These are phyloP conservation scores for Trametes hirsuta DNA, from an alignment of 1,284 basidiomycete species.

Conservation along the genomic window DNA sequence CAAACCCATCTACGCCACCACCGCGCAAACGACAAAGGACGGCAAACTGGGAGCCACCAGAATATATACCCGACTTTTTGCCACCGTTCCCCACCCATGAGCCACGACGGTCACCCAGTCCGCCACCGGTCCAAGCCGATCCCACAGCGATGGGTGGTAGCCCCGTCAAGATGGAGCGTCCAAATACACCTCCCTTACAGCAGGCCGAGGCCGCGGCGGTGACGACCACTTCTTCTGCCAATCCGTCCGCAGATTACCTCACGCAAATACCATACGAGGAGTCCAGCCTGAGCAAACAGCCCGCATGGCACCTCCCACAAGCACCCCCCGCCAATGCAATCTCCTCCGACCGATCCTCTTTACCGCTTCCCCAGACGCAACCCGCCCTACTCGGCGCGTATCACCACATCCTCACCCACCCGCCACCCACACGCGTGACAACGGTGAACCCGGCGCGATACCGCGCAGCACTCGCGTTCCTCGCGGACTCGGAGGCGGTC, in stretches of 20 bases:
- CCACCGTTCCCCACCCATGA: constrained; percentile 63
- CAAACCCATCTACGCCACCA: constrained; percentile 53
- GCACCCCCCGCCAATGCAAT: constrained; percentile 29
- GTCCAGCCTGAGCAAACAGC: constrained; percentile 61
- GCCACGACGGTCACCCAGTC: constrained; percentile 34
- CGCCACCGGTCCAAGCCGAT: constrained; percentile 33
- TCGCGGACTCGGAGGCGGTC: constrained; percentile 55
- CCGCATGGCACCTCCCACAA: constrained; percentile 69
- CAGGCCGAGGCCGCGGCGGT: constrained; percentile 42
- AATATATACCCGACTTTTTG: constrained; percentile 65
- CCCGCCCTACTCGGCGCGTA: constrained; percentile 68
- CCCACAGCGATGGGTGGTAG: constrained; percentile 19
- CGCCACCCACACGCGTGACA: constrained; percentile 44
- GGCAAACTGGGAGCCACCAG: constrained; percentile 59
- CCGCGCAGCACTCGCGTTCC: constrained; percentile 68
- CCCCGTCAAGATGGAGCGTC: constrained; percentile 35
- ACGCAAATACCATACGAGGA: constrained; percentile 70
- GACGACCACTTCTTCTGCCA: constrained; percentile 41
- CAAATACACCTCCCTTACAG: constrained; percentile 39
- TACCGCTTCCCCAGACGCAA: constrained; percentile 48
- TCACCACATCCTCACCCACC: constrained; percentile 73
- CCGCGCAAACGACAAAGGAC: constrained; percentile 59
- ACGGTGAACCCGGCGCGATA: constrained; percentile 61
- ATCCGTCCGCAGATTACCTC: constrained; percentile 61
- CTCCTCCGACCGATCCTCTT: constrained; percentile 13